Conservation (phyloP, 441 rosid genomes). For the Arabidopsis lyrata region DNA sequence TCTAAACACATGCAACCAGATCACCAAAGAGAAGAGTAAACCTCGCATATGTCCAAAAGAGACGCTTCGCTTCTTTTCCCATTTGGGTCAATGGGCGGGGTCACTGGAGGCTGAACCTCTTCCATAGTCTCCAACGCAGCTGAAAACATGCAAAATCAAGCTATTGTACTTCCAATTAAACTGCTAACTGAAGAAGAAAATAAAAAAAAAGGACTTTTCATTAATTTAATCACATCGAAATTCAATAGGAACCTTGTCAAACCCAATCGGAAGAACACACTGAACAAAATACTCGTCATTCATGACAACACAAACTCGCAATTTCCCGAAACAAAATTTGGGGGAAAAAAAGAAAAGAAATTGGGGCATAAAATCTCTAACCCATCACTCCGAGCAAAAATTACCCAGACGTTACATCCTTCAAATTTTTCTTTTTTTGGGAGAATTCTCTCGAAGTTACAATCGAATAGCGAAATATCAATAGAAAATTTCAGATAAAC, state of each 20-base stretch:
- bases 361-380: background rate
- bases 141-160: conserved; percentile 42
- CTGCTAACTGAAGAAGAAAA: background rate
- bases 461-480: conserved; percentile 14
- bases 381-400: background rate
- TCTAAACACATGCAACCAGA: conserved; percentile 1
- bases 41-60: conserved; percentile 72
- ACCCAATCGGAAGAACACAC: background rate
- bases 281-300: background rate
- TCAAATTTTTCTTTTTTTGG: background rate
- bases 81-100: conserved; percentile 49
- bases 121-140: conserved; percentile 52
- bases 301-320: background rate
- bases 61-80: conserved; percentile 50
- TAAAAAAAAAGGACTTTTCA: conserved; percentile 13
- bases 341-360: background rate
- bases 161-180: conserved; percentile 10
- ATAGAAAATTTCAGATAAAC: background rate
- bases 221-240: background rate
- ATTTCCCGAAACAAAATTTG: background rate
- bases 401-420: background rate
- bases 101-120: conserved; percentile 59
- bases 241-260: conserved; percentile 5
- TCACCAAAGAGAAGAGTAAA: conserved; percentile 19
- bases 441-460: conserved; percentile 15